phyloP scores from a whole-genome alignment of 257 asterid species.

The Nicotiana tomentosiformis region DNA sequence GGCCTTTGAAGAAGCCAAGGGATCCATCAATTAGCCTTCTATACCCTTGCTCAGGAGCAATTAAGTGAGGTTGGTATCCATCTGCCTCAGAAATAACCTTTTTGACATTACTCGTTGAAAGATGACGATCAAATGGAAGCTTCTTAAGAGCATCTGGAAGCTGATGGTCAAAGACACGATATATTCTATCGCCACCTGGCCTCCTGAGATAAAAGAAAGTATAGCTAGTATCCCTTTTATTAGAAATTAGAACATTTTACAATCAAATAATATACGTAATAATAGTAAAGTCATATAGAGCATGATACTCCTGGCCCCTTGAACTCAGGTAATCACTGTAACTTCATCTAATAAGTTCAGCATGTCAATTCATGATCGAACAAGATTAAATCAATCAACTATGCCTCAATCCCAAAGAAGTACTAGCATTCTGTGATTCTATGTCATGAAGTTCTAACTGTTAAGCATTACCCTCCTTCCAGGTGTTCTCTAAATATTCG shows the following conservation, averaged over 20 bases:
- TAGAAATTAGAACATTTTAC: neutral
- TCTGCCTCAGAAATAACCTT: constrained; percentile 93
- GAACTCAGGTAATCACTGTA: neutral
- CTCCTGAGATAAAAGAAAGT: constrained; percentile 48
- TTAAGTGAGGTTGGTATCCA: constrained; percentile 96
- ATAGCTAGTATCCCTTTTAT: neutral
- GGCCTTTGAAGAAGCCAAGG: constrained; percentile 92
- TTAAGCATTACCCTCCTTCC: constrained; percentile 82
- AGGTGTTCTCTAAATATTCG: constrained; percentile 79
- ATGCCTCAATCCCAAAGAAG: too few relatives aligned
- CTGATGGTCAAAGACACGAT: constrained; percentile 92
- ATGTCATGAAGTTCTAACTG: constrained; percentile 7
- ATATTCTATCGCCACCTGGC: constrained; percentile 90
- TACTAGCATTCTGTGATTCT: neutral
- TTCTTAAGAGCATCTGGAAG: constrained; percentile 90
- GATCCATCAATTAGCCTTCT: constrained; percentile 95
- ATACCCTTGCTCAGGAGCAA: constrained; percentile 99
- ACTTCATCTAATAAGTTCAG: neutral
- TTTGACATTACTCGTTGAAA: constrained; percentile 72
- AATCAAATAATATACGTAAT: neutral
- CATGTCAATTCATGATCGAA: too few relatives aligned
- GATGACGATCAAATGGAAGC: constrained; percentile 96
- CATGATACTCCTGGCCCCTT: neutral
- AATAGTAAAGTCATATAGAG: neutral
- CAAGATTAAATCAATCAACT: too few relatives aligned